Percentiles rank a stretch among this genome's conserved stretches.
These are phyloP conservation scores for Funneliformis mosseae DNA, from an alignment of 192 early-diverging fungal species.

Conservation along the genomic window DNA sequence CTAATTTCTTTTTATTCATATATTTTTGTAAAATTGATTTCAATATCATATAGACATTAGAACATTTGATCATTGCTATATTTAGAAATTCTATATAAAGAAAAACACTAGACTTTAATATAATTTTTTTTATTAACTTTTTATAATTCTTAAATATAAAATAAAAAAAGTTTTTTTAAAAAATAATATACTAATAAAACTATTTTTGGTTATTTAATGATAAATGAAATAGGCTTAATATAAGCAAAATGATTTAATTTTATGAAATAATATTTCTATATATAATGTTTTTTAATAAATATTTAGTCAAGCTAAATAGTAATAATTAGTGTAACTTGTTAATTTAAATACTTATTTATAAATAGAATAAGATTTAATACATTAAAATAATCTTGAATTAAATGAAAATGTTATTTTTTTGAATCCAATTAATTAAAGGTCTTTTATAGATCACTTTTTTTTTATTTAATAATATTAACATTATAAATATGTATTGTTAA, in stretches of 20 bases:
- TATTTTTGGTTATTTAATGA: neutral
- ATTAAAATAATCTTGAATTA: neutral
- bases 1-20: too few species aligned
- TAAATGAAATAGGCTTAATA: neutral
- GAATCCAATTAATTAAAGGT: too few species aligned
- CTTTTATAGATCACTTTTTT: too few species aligned
- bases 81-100: too few species aligned
- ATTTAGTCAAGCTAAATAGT: neutral
- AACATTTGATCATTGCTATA: too few species aligned
- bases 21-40: too few species aligned
- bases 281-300: constrained; percentile 20
- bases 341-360: neutral
- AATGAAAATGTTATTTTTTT: neutral
- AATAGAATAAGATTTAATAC: neutral
- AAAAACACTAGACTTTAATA: too few species aligned
- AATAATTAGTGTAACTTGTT: neutral
- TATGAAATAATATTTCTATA: neutral
- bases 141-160: neutral
- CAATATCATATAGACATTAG: too few species aligned
- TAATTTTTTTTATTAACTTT: neutral
- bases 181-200: neutral
- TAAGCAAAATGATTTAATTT: neutral
- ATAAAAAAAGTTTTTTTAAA: constrained; percentile 19
- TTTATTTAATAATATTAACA: too few species aligned
- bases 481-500: too few species aligned